Conservation (phyloP, 2,329 filamentous ascomycete species). For the Verticillium longisporum region DNA sequence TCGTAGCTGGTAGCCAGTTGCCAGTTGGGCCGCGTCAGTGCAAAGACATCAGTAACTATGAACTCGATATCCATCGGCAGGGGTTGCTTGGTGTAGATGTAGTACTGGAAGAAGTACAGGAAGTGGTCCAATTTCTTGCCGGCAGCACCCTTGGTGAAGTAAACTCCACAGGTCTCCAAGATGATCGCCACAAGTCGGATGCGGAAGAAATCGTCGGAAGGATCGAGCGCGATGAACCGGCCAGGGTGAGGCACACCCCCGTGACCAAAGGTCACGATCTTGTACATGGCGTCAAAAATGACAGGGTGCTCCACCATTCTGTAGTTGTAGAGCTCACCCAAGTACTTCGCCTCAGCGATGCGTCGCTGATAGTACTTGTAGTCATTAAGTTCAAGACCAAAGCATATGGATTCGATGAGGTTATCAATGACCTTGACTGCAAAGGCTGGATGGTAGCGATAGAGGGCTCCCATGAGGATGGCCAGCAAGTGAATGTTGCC, state of each 20-base stretch:
- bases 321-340: constrained; percentile 96
- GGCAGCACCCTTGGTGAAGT: constrained; percentile 86
- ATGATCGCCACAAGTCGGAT: constrained; percentile 85
- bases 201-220: constrained; percentile 92
- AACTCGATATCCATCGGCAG: constrained; percentile 98
- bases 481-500: constrained; percentile 92
- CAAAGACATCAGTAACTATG: constrained; percentile 86
- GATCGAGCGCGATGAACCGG: constrained; percentile 69
- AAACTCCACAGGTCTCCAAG: constrained; percentile 91
- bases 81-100: constrained; percentile 82
- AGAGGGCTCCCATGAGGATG: constrained; percentile 80
- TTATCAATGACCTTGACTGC: constrained; percentile 89
- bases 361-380: constrained; percentile 96
- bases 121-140: constrained; percentile 99
- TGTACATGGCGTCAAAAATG: constrained; percentile 92
- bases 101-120: constrained; percentile 94
- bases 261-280: constrained; percentile 88
- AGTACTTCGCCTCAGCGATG: constrained; percentile 91
- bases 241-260: constrained; percentile 78
- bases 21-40: constrained; percentile 83
- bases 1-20: constrained; percentile 74
- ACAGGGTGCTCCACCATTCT: constrained; percentile 93
- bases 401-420: constrained; percentile 76
- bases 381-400: constrained; percentile 91
- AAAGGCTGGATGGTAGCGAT: constrained; percentile 88